Percentiles rank a stretch among this genome's conserved stretches.
Conservation (phyloP, 805 yeast species). For the Hanseniaspora mollemarum region DNA sequence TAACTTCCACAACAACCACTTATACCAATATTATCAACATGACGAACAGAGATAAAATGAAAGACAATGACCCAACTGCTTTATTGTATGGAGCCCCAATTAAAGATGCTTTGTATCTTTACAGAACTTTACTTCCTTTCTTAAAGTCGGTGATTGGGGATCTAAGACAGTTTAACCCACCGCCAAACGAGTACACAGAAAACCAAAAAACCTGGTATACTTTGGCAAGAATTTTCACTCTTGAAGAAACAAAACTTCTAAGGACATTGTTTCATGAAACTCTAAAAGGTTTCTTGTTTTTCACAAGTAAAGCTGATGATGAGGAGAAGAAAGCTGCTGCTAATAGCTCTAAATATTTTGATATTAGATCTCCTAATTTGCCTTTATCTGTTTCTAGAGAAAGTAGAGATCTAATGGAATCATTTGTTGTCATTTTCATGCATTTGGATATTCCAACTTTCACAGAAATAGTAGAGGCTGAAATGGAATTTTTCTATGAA, state of each 20-base stretch:
- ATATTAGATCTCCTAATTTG: slow-evolving; percentile 65
- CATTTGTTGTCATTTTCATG: slow-evolving; percentile 83
- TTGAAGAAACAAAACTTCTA: slow-evolving; percentile 71
- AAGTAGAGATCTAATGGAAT: slow-evolving; percentile 91
- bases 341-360: slow-evolving; percentile 34
- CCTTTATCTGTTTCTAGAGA: slow-evolving; percentile 85
- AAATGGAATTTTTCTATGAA: slow-evolving; percentile 64
- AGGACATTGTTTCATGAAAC: slow-evolving; percentile 74
- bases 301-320: slow-evolving; percentile 36
- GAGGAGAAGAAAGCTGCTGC: neutral
- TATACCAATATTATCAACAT: slow-evolving; percentile 20
- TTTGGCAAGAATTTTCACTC: slow-evolving; percentile 68
- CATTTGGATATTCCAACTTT: slow-evolving; percentile 93
- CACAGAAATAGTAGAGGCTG: slow-evolving; percentile 77
- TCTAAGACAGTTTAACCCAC: slow-evolving; percentile 78
- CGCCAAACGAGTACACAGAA: slow-evolving; percentile 45
- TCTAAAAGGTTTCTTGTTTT: slow-evolving; percentile 65
- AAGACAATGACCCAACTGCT: slow-evolving; percentile 10
- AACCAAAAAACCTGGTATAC: slow-evolving; percentile 64
- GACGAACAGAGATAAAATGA: slow-evolving; percentile 14
- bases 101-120: slow-evolving; percentile 77
- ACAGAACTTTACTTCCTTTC: slow-evolving; percentile 80
- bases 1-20: slow-evolving; percentile 39
- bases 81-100: slow-evolving; percentile 42
- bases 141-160: slow-evolving; percentile 83